These are phyloP conservation scores for Candida rishiriensis DNA, from an alignment of 805 yeast genomes.

Conservation along the genomic window DNA sequence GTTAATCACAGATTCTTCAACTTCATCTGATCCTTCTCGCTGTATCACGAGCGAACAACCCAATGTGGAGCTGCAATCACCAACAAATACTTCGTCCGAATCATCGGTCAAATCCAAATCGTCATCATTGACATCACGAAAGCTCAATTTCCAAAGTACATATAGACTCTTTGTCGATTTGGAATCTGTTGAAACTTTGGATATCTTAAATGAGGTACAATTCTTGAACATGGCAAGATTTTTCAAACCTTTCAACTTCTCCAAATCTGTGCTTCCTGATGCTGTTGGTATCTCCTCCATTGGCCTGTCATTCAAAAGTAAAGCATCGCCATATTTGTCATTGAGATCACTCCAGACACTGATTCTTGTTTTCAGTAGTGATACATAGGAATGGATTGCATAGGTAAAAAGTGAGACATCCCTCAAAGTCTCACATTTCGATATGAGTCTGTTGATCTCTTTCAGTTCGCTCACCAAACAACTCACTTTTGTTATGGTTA, in stretches of 20 bases:
- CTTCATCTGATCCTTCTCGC: background rate
- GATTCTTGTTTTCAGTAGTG: slow-evolving; percentile 15
- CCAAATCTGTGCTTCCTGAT: background rate
- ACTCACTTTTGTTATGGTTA: slow-evolving; percentile 7
- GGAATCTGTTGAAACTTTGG: background rate
- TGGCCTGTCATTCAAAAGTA: slow-evolving; percentile 13
- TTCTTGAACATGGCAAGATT: slow-evolving; percentile 10
- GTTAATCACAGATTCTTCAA: slow-evolving; percentile 3
- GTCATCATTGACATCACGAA: too few relatives aligned
- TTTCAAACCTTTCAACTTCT: background rate
- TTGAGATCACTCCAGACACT: slow-evolving; percentile 16
- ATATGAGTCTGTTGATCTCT: slow-evolving; percentile 13
- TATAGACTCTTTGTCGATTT: too few relatives aligned
- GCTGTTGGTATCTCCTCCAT: background rate
- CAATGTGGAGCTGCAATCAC: slow-evolving; percentile 15
- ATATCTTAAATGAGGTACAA: slow-evolving; percentile 5
- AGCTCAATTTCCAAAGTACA: too few relatives aligned
- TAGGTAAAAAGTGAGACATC: slow-evolving; percentile 24
- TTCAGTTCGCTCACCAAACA: slow-evolving; percentile 11
- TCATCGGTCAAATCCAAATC: background rate
- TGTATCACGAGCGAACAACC: slow-evolving; percentile 5
- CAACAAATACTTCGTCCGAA: slow-evolving; percentile 8
- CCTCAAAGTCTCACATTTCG: slow-evolving; percentile 5
- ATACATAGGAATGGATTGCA: slow-evolving; percentile 21
- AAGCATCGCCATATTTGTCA: slow-evolving; percentile 9